Percentiles rank a stretch among this genome's conserved stretches.
Conservation (phyloP, 306 rosid genomes). For the Cicer chorassanicum region DNA sequence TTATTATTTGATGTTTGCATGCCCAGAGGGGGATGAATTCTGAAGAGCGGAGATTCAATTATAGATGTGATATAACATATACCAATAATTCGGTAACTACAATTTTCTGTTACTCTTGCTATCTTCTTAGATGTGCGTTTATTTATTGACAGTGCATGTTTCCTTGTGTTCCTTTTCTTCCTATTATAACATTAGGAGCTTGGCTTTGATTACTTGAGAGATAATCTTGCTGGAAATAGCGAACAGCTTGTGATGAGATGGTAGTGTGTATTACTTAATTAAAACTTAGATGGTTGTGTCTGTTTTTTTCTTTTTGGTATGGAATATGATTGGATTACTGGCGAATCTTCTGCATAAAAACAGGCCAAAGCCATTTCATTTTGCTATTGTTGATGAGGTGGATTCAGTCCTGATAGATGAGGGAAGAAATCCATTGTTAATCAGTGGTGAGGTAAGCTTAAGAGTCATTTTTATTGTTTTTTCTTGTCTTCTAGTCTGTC, state of each 20-base stretch:
- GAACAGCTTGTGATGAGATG: constrained; percentile 97
- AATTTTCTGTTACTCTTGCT: constrained; percentile 31
- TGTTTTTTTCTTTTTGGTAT: constrained; percentile 1
- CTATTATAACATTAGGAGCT: constrained; percentile 66
- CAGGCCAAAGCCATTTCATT: constrained; percentile 98
- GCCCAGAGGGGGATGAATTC: constrained; percentile 80
- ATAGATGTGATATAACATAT: constrained; percentile 86
- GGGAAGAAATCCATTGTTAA: constrained; percentile 96
- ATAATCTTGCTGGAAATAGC: constrained; percentile 88
- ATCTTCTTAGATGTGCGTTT: constrained; percentile 40
- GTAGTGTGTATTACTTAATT: constrained; percentile 53
- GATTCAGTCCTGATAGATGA: constrained; percentile 96
- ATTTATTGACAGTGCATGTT: constrained; percentile 34
- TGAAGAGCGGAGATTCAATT: constrained; percentile 74
- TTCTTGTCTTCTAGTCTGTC: background rate
- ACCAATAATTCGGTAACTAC: constrained; percentile 89
- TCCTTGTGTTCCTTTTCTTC: constrained; percentile 12
- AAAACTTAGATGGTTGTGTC: constrained; percentile 30
- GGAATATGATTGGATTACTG: constrained; percentile 30
- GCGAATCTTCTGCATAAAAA: constrained; percentile 42
- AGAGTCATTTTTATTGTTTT: constrained; percentile 18
- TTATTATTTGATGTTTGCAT: constrained; percentile 47
- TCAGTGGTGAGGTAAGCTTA: constrained; percentile 85
- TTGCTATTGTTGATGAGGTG: constrained; percentile 97
- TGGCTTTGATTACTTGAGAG: constrained; percentile 97